Base-by-base conservation (phyloP, 1,284 basidiomycete species). In the Austroboletus olivaceoglutinosus region DNA sequence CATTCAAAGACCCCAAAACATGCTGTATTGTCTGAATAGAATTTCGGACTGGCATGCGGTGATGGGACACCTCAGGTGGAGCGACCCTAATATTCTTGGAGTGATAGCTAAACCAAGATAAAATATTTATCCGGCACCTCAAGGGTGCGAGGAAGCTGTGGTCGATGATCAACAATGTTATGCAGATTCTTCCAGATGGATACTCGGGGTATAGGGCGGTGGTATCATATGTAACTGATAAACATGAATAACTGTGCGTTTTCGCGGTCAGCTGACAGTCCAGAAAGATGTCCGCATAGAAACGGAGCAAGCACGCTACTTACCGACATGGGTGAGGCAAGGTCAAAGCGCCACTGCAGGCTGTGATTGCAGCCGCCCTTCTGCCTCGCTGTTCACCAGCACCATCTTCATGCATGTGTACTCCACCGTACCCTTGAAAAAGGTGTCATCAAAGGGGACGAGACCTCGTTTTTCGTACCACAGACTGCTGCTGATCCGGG, bases 381-480 rank as follows among this genome's bases (percentile, higher is more conserved):
- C 44, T 5, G 21, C 44, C 33, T 16, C 50, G 22, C 42, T 11
- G 19, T 31, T 45, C 45, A 39, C 33, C 23, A 62, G 45, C 45
- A 57, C 57, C 55, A 70, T 65, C 58, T 66, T 75, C 80, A 83
- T 81, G 34, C 77, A 70, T 54, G 78, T 64, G 61, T 82, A 83
- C 63, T 80, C 73, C 54, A 82, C 74, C 27, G 68, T 60, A 13
- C 73, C 73, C 65, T 83, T 83, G 63, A 59, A 77, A 60, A 85
- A 82, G 0, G 48, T 63, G n/a, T 70, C 65, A 15, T 81, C 81
- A 52, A 80, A 77, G 13, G 68, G 53, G 19, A 58, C 39, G 65
- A 83, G 70, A 1, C 81, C 82, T 47, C 78, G 72, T 51, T 73
- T 77, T 55, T 72, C 64, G 61, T 82, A 85, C 81, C 82, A 85